A percentile compares a stretch with the other conserved stretches of the same genome.
These are phyloP conservation scores for Zygosaccharomyces siamensis DNA, from an alignment of 805 yeast species.

Conservation along the genomic window DNA sequence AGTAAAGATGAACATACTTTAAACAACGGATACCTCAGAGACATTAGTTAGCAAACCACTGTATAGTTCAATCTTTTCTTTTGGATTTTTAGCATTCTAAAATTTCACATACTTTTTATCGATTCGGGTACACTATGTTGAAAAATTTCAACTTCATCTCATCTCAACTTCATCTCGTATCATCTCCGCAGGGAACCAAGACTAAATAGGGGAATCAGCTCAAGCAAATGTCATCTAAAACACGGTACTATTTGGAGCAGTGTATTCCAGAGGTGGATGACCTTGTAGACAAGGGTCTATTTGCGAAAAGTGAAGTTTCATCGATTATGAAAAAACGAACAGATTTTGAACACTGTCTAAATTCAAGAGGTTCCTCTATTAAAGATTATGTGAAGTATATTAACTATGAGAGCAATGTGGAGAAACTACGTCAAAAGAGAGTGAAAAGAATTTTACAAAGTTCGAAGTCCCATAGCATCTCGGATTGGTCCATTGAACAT, in stretches of 20 bases:
- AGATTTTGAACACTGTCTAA: constrained; percentile 87
- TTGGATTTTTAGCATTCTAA: background rate
- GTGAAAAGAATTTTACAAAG: constrained; percentile 54
- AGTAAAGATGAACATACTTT: background rate
- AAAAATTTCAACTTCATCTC: constrained; percentile 21
- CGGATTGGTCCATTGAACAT: constrained; percentile 84
- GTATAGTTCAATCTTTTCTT: background rate
- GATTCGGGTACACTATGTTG: constrained; percentile 5
- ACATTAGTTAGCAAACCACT: background rate
- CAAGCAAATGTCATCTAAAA: constrained; percentile 45
- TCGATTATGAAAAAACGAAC: constrained; percentile 89
- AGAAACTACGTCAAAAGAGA: constrained; percentile 69
- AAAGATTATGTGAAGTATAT: constrained; percentile 74
- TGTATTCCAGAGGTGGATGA: constrained; percentile 92
- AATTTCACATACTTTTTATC: constrained; percentile 4
- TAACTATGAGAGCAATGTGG: constrained; percentile 75
- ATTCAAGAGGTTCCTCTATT: constrained; percentile 75
- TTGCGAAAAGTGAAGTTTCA: constrained; percentile 75
- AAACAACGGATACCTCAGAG: background rate
- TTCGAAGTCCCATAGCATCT: constrained; percentile 57
- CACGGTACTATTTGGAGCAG: constrained; percentile 55
- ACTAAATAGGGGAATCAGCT: background rate
- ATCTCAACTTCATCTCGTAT: constrained; percentile 13
- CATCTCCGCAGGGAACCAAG: constrained; percentile 3
- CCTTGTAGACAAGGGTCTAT: constrained; percentile 71